Evolutionary conservation across 371 early-diverging fungal genomes (phyloP), one percentile per base, ranked within the genome.

Genomic region (Rhizopus stolonifer): DNA sequence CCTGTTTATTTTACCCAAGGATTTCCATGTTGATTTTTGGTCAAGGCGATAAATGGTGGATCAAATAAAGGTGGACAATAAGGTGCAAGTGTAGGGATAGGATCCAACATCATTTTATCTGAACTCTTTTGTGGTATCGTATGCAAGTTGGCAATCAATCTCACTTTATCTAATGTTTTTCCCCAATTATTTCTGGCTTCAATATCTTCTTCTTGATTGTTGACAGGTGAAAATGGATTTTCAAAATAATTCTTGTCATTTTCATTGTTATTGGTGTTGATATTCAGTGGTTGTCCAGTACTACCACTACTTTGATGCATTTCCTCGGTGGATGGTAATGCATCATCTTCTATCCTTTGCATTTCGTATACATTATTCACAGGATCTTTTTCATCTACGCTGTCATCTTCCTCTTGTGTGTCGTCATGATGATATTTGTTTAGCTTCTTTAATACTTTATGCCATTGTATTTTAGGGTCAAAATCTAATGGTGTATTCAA

Each of bases 151-250:
- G 73, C 52, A 39, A 77, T 71, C 21, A 77, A 55, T 15, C 69
- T 57, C 4, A 77, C 62, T 52, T 70, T 72, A 38, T 70, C 77
- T 9, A 77, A 44, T 4, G 77, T 73, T 31, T 77, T 77, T 7
- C 59, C 60, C 77, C 77, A 77, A 19, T 69, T 53, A 17, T 55
- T 56, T 22, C 56, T 69, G 5, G 67, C 77, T 8, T 34, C 51
- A 10, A 23, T 13, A 15, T 22, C 18, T 15, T 40, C 15, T 31
- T 29, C 43, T 15, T 21, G 18, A 2, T n/a, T 25, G 14, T 14
- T n/a, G 5, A 23, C 36, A 7, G 59, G 34, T 33, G 60, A 42
- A 39, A 64, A 64, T 46, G 64, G 64, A 22, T 59, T 59, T 23
- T 49, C 39, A 52, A 64, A 64, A 45, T 55, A 64, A 48, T 45